Percentiles rank a stretch among this genome's conserved stretches.
Conservation (phyloP, 1,139 yeast species). For the Ogataea hybrid region DNA sequence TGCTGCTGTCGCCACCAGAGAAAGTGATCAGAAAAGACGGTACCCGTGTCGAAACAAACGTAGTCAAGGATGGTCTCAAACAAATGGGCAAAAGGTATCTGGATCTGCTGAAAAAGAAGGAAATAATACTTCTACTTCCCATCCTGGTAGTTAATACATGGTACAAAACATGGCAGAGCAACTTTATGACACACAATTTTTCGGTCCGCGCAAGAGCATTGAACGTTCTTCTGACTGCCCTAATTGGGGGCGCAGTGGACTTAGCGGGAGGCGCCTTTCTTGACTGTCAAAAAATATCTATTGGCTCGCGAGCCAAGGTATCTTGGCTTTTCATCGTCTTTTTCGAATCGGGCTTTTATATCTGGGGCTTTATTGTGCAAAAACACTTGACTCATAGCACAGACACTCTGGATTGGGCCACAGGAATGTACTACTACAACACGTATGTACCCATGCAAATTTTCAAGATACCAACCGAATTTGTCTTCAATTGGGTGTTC, state of each 20-base stretch:
- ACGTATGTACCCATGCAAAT: constrained; percentile 27
- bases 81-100: constrained; percentile 11
- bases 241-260: constrained; percentile 23
- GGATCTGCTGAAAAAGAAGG: constrained; percentile 10
- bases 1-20: constrained; percentile 27
- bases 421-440: constrained; percentile 19
- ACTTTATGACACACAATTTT: constrained; percentile 29
- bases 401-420: constrained; percentile 26
- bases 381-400: constrained; percentile 16
- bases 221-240: constrained; percentile 26
- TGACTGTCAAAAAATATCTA: constrained; percentile 15
- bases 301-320: constrained; percentile 14
- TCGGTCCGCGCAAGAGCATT: constrained; percentile 29
- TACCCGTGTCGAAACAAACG: constrained; percentile 18
- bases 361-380: constrained; percentile 26
- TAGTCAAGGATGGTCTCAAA: constrained; percentile 4
- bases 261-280: constrained; percentile 21
- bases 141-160: constrained; percentile 21
- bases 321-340: constrained; percentile 23
- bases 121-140: constrained; percentile 14
- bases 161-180: constrained; percentile 28
- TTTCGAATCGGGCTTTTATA: constrained; percentile 20
- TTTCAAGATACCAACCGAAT: constrained; percentile 26
- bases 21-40: constrained; percentile 27
- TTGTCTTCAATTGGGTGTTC: constrained; percentile 29